These are phyloP conservation scores for Apiotrichum montevideense DNA, from an alignment of 1,284 basidiomycete species.

Conservation along the genomic window DNA sequence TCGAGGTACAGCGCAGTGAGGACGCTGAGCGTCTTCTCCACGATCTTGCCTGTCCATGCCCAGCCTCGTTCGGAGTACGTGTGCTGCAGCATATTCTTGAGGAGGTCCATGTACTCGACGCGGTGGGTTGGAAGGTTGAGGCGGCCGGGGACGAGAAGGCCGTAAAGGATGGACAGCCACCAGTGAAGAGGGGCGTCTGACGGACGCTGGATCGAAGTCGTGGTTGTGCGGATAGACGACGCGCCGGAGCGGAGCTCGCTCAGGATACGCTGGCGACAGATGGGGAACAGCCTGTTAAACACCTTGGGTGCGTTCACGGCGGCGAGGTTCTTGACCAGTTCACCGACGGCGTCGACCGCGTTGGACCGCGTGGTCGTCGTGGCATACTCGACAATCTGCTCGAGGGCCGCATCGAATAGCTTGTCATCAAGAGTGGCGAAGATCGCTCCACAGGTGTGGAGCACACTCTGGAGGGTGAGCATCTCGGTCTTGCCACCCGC, in stretches of 20 bases:
- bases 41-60: constrained; percentile 68
- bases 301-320: constrained; percentile 71
- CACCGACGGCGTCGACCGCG: constrained; percentile 81
- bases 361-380: constrained; percentile 77
- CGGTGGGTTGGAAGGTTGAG: constrained; percentile 26
- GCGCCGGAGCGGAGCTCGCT: constrained; percentile 86
- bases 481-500: constrained; percentile 48
- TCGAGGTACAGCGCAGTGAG: constrained; percentile 71
- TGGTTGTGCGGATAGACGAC: constrained; percentile 82
- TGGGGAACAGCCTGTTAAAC: constrained; percentile 71
- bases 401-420: constrained; percentile 79
- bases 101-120: constrained; percentile 53
- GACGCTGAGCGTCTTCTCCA: constrained; percentile 71
- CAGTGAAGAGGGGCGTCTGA: constrained; percentile 92
- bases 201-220: constrained; percentile 71
- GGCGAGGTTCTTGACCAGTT: constrained; percentile 79
- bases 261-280: constrained; percentile 72
- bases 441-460: constrained; percentile 54
- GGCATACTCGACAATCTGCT: constrained; percentile 75
- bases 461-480: constrained; percentile 32
- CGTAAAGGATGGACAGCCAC: constrained; percentile 51
- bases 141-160: constrained; percentile 34
- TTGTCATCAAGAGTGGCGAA: constrained; percentile 82
- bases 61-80: constrained; percentile 88
- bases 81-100: constrained; percentile 65